A percentile compares a stretch with the other conserved stretches of the same genome.
phyloP scores from a whole-genome alignment of 345 rosid species.

The Heritiera fomes region DNA sequence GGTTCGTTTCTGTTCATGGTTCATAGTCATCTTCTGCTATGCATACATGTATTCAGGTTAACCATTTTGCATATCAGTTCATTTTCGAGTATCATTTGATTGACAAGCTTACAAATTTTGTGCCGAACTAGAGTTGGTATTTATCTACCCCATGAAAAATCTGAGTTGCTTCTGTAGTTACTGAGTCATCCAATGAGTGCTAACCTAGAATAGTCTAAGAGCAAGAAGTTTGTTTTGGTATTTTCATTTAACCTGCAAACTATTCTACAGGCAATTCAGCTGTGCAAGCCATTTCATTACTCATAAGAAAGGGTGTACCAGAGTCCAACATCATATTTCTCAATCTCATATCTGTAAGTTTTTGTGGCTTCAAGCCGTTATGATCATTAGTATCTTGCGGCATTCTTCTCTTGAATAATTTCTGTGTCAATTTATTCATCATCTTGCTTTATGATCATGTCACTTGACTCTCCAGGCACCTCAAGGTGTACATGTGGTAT shows the following conservation, averaged over 20 bases:
- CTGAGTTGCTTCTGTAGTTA: background rate
- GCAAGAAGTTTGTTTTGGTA: background rate
- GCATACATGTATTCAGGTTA: background rate
- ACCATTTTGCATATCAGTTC: background rate
- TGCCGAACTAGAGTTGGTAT: background rate
- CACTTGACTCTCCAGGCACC: conserved; percentile 70
- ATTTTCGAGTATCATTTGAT: background rate
- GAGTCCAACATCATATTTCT: conserved; percentile 92
- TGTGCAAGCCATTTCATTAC: conserved; percentile 86
- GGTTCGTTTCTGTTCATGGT: conserved; percentile 43
- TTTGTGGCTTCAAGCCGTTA: background rate
- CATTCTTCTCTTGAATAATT: conserved; percentile 16
- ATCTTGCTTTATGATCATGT: background rate
- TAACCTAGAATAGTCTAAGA: background rate
- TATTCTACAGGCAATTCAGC: conserved; percentile 79
- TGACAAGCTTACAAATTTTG: background rate
- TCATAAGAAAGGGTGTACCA: conserved; percentile 86
- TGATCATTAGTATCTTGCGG: background rate
- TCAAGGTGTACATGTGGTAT: conserved; percentile 95
- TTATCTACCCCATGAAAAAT: background rate
- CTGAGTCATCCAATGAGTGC: background rate
- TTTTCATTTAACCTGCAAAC: background rate
- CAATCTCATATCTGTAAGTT: conserved; percentile 90
- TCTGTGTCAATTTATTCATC: conserved; percentile 5
- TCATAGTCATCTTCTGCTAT: background rate